Conservation (phyloP, 2,329 filamentous ascomycete genomes). For the Cyanodermella asteris region DNA sequence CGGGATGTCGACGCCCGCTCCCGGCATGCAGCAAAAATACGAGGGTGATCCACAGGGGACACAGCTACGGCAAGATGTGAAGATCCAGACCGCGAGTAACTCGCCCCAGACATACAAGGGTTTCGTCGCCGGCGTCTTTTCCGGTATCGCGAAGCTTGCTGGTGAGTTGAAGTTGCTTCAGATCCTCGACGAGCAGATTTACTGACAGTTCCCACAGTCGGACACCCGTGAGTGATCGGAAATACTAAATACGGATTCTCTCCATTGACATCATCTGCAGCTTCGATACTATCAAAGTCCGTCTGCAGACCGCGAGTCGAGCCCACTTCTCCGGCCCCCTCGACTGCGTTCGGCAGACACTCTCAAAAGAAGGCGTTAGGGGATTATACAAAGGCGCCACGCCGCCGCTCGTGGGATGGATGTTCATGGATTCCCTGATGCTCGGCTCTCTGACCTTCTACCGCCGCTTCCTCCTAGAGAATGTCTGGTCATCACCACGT, state of each 20-base stretch:
- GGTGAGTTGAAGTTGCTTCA: conserved; percentile 31
- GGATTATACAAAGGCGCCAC: conserved; percentile 90
- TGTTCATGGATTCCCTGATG: conserved; percentile 94
- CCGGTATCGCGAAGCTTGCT: conserved; percentile 71
- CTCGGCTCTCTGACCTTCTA: conserved; percentile 81
- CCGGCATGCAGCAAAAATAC: conserved; percentile 3
- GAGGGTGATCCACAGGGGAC: too few species aligned
- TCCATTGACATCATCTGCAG: too few species aligned
- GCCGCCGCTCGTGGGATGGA: conserved; percentile 86
- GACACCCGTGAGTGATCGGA: conserved; percentile 30
- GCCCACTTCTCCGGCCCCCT: conserved; percentile 67
- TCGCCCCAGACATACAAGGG: conserved; percentile 51
- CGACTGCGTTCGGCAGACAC: conserved; percentile 64
- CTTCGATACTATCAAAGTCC: conserved; percentile 94
- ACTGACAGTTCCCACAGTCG: conserved; percentile 19
- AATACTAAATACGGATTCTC: conserved; percentile 4
- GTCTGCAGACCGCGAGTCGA: conserved; percentile 64
- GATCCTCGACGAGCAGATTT: not conserved
- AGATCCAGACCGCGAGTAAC: conserved; percentile 9
- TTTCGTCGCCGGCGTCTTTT: conserved; percentile 95
- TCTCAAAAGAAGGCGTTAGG: conserved; percentile 62
- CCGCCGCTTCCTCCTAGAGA: conserved; percentile 58
- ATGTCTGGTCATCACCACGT: conserved; percentile 43
- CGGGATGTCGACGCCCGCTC: conserved; percentile 3
- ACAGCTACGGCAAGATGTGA: conserved; percentile 12